phyloP scores from a whole-genome alignment of 805 yeast species.

The Zygoascus tannicola region DNA sequence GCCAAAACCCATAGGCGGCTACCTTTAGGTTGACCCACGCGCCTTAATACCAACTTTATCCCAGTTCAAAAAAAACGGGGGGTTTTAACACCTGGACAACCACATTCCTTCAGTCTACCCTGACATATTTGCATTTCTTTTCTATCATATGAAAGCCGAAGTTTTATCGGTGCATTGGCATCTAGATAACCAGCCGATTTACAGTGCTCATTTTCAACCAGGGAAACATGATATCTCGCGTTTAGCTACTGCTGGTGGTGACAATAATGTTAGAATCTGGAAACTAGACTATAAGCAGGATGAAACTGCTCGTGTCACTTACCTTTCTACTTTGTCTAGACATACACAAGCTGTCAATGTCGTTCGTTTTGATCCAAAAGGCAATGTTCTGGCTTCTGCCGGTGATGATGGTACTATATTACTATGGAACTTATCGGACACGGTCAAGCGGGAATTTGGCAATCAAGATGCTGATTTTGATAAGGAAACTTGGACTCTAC shows the following conservation, averaged over 20 bases:
- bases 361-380: constrained; percentile 68
- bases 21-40: too few species aligned
- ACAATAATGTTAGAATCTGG: constrained; percentile 66
- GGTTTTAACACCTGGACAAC: too few species aligned
- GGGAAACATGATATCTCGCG: constrained; percentile 28
- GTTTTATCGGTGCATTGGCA: constrained; percentile 36
- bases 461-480: constrained; percentile 18
- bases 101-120: too few species aligned
- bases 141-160: constrained; percentile 25
- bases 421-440: constrained; percentile 51
- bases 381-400: constrained; percentile 68
- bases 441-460: constrained; percentile 48
- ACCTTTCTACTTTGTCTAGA: constrained; percentile 69
- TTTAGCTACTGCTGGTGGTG: constrained; percentile 90
- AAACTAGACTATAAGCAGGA: constrained; percentile 15
- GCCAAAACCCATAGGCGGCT: too few species aligned
- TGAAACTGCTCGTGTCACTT: constrained; percentile 41
- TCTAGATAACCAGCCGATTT: constrained; percentile 33
- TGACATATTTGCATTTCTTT: too few species aligned
- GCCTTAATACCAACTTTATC: too few species aligned
- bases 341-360: constrained; percentile 94
- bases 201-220: constrained; percentile 32
- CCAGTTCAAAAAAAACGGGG: too few species aligned
- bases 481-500: constrained; percentile 67
- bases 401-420: constrained; percentile 91